These are phyloP conservation scores for Murraya paniculata DNA, from an alignment of 345 rosid species.

Conservation along the genomic window DNA sequence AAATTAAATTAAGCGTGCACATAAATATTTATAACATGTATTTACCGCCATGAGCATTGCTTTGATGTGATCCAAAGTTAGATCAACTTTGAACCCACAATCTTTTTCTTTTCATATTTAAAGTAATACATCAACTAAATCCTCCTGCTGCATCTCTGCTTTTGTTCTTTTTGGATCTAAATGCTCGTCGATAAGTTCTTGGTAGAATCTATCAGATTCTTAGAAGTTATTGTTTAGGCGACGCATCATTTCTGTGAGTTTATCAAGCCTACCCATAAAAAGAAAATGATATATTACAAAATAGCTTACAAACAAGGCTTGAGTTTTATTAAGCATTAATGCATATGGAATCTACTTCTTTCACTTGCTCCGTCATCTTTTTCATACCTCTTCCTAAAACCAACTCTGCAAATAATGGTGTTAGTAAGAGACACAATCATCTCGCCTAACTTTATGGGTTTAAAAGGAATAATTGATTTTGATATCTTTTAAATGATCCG, in stretches of 20 bases:
- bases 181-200: slow-evolving; percentile 38
- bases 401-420: slow-evolving; percentile 20
- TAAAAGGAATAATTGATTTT: not conserved
- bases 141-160: slow-evolving; percentile 13
- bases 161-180: slow-evolving; percentile 16
- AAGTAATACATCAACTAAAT: slow-evolving; percentile 43
- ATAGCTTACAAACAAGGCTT: slow-evolving; percentile 19
- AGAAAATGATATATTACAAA: slow-evolving; percentile 29
- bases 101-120: slow-evolving; percentile 21
- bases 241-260: slow-evolving; percentile 21
- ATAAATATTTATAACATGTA: too few relatives aligned
- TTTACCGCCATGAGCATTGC: slow-evolving; percentile 38
- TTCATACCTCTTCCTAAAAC: slow-evolving; percentile 23
- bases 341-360: slow-evolving; percentile 8
- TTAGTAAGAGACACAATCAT: slow-evolving; percentile 10
- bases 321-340: slow-evolving; percentile 18
- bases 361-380: not conserved
- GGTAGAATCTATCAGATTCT: slow-evolving; percentile 40
- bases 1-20: too few relatives aligned
- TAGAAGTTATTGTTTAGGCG: slow-evolving; percentile 32
- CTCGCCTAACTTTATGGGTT: slow-evolving; percentile 9
- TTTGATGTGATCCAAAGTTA: slow-evolving; percentile 49
- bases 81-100: slow-evolving; percentile 17
- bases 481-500: slow-evolving; percentile 20
- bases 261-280: slow-evolving; percentile 26